Percentiles rank a stretch among this genome's conserved stretches.
Evolutionary conservation across 2,329 filamentous ascomycete species (phyloP).

Genomic region (Fusarium sp.): DNA sequence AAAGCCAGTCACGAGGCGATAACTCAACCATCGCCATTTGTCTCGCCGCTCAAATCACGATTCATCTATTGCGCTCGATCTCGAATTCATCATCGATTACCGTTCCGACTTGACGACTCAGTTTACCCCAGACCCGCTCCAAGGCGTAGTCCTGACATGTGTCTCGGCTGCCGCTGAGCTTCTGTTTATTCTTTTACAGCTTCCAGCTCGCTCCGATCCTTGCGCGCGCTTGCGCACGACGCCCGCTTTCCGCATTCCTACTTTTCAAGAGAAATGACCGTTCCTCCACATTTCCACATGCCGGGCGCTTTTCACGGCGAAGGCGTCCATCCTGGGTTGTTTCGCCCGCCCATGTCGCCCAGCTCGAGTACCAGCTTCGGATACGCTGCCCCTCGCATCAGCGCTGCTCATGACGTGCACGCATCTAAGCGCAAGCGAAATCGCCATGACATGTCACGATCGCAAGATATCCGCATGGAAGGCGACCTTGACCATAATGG

Average conservation of each 20-base stretch:
- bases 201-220: slow-evolving; percentile 12
- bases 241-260: slow-evolving; percentile 12
- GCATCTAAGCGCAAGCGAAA: slow-evolving; percentile 60
- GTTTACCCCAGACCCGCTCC: slow-evolving; percentile 32
- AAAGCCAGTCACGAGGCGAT: slow-evolving; percentile 29
- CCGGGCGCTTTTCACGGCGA: slow-evolving; percentile 51
- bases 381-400: slow-evolving; percentile 36
- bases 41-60: neutral
- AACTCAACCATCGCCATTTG: slow-evolving; percentile 8
- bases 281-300: slow-evolving; percentile 50
- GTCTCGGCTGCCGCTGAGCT: slow-evolving; percentile 44
- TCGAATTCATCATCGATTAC: slow-evolving; percentile 15
- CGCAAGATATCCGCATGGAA: slow-evolving; percentile 37
- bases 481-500: slow-evolving; percentile 33
- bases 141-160: slow-evolving; percentile 36
- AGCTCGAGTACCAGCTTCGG: slow-evolving; percentile 55
- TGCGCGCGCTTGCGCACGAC: slow-evolving; percentile 6
- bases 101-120: slow-evolving; percentile 15
- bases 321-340: slow-evolving; percentile 59
- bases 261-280: slow-evolving; percentile 38
- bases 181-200: slow-evolving; percentile 16
- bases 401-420: slow-evolving; percentile 37
- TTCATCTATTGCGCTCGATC: neutral
- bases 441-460: slow-evolving; percentile 46
- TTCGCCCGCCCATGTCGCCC: slow-evolving; percentile 59